Evolutionary conservation across 164 flowering plant genomes (phyloP).

Genomic region (Stephania yunnanensis): DNA sequence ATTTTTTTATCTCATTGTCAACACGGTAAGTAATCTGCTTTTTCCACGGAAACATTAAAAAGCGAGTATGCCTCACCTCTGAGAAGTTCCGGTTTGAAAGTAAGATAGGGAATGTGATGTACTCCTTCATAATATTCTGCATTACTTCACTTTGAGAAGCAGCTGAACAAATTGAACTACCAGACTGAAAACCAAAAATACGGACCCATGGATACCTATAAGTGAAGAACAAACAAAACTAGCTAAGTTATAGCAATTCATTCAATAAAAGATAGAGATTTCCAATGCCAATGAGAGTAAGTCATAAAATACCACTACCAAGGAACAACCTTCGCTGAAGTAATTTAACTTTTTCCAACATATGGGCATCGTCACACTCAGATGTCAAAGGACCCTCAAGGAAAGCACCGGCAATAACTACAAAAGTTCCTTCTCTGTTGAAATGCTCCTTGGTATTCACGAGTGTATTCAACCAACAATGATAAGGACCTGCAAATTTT

Average conservation of each 20-base stretch:
- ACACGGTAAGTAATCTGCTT: background rate
- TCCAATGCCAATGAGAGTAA: background rate
- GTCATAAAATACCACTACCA: background rate
- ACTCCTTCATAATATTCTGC: conserved; percentile 47
- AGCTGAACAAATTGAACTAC: conserved; percentile 25
- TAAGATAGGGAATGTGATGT: conserved; percentile 64
- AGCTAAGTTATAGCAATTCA: background rate
- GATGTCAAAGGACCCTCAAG: conserved; percentile 20
- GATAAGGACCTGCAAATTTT: conserved; percentile 49
- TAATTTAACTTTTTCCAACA: conserved; percentile 52
- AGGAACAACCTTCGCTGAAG: conserved; percentile 68
- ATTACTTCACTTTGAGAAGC: conserved; percentile 27
- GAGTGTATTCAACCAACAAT: conserved; percentile 64
- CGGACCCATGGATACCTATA: conserved; percentile 54
- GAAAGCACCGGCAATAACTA: conserved; percentile 44
- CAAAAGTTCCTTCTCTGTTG: conserved; percentile 35
- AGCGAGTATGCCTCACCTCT: conserved; percentile 36
- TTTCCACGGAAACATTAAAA: background rate
- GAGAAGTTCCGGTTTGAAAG: conserved; percentile 39
- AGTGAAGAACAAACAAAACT: conserved; percentile 15
- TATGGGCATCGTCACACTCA: conserved; percentile 18
- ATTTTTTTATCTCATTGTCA: background rate
- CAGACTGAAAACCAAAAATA: conserved; percentile 52
- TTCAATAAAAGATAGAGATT: background rate
- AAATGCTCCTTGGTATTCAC: conserved; percentile 23